Evolutionary conservation across 495 filamentous ascomycete genomes (phyloP), one percentile per base, ranked within the genome.

Genomic region (Podospora anserina): DNA sequence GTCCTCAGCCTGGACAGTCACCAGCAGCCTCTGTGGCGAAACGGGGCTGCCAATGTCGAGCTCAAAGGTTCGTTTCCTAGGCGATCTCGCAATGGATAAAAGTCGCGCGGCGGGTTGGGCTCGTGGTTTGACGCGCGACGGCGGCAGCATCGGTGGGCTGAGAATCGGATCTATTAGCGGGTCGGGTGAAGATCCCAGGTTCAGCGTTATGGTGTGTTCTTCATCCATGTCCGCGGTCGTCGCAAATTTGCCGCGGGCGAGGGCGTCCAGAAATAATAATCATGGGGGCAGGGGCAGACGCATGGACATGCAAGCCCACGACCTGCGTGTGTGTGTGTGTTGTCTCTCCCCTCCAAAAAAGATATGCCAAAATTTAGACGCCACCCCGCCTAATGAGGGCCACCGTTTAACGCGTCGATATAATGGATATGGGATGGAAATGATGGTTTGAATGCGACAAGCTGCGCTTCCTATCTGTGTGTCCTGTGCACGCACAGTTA

Each of bases 1-100:
- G 32, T 79, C 72, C 15, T 81, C 83, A 2, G 84, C 81, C 70
- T 87, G 82, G 57, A 87, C 82, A 0, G 85, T 86, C 55, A 86
- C 84, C 60, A 77, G 76, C 32, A 87, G 76, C 70, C 81, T 83
- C 69, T 85, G 83, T 6, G 84, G 83, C 55, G 84, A 82, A 53
- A 74, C 66, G 7, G 78, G 71, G 57, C 84, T 73, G 15, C 84
- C 85, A 19, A 85, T 81, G 53, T 87, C 83, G 56, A 86, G 77
- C 74, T 85, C 79, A 63, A 86, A 86, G 16, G 77, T 85, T 68
- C 81, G 83, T 71, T 85, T 85, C 23, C 78, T 78, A 49, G 85
- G 84, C 15, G 85, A 85, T 44, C 71, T 76, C 44, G 74, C 67
- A 63, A 69, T 64, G 68, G 75, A 74, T 69, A 72, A 34, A 63